Conservation (phyloP, 352 stramenopile species). For the Pythium biforme region DNA sequence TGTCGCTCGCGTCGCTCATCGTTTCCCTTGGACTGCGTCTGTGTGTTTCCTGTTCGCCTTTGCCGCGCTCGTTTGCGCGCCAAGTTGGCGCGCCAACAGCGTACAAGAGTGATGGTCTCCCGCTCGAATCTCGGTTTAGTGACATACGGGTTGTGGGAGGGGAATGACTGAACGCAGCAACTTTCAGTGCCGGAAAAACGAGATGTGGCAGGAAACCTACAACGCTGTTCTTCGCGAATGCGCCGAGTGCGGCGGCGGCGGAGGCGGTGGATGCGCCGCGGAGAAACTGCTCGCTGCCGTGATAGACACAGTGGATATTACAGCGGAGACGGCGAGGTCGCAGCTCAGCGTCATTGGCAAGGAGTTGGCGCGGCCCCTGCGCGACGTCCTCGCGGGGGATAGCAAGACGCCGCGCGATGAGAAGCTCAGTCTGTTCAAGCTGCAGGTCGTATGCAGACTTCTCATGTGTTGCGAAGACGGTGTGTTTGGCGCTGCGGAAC, state of each 20-base stretch:
- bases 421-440: slow-evolving; percentile 57
- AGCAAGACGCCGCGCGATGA: slow-evolving; percentile 25
- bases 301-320: not conserved
- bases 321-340: not conserved
- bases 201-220: slow-evolving; percentile 30
- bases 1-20: slow-evolving; percentile 39
- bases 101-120: slow-evolving; percentile 8
- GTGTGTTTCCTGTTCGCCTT: not conserved
- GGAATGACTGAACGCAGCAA: not conserved
- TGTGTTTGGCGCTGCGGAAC: not conserved
- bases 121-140: slow-evolving; percentile 5
- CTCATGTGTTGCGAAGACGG: slow-evolving; percentile 36
- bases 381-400: slow-evolving; percentile 18
- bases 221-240: slow-evolving; percentile 8
- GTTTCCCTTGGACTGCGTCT: slow-evolving; percentile 1
- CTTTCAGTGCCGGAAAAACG: not conserved
- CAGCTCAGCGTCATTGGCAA: slow-evolving; percentile 19
- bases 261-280: slow-evolving; percentile 7
- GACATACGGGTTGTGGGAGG: slow-evolving; percentile 1
- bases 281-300: slow-evolving; percentile 14
- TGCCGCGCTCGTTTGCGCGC: slow-evolving; percentile 7
- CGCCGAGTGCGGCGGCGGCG: not conserved
- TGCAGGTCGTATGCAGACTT: slow-evolving; percentile 64
- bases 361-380: slow-evolving; percentile 14
- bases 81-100: slow-evolving; percentile 15